Conservation (phyloP, 768 basidiomycete genomes). For the Stropharia rugosoannulata region DNA sequence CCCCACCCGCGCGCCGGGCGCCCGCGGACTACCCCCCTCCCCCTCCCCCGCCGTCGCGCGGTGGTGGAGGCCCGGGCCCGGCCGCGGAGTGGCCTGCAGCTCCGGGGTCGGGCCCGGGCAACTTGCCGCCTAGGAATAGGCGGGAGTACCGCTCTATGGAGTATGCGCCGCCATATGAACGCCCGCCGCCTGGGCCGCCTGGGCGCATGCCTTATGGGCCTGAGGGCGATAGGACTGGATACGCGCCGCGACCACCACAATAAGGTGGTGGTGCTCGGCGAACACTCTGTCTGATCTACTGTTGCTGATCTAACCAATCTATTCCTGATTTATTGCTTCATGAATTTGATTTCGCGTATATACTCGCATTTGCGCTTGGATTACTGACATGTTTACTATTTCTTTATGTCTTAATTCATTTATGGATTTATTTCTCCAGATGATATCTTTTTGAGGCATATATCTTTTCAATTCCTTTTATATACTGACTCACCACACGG, state of each 20-base stretch:
- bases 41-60: background rate
- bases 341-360: no score
- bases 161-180: background rate
- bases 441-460: no score
- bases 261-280: background rate
- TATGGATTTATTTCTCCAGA: no score
- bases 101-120: background rate
- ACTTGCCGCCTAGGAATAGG: background rate
- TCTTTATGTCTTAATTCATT: no score
- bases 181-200: background rate
- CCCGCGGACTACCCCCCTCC: slow-evolving; percentile 1
- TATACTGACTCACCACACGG: no score
- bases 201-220: background rate
- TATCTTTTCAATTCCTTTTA: no score
- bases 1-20: background rate
- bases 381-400: no score
- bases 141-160: slow-evolving; percentile 3
- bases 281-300: no score
- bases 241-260: background rate
- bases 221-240: background rate
- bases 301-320: no score
- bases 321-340: no score
- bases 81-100: background rate
- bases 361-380: no score
- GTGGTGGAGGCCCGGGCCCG: background rate